Evolutionary conservation across 805 yeast species (phyloP).

Genomic region (Blastobotrys robertii): DNA sequence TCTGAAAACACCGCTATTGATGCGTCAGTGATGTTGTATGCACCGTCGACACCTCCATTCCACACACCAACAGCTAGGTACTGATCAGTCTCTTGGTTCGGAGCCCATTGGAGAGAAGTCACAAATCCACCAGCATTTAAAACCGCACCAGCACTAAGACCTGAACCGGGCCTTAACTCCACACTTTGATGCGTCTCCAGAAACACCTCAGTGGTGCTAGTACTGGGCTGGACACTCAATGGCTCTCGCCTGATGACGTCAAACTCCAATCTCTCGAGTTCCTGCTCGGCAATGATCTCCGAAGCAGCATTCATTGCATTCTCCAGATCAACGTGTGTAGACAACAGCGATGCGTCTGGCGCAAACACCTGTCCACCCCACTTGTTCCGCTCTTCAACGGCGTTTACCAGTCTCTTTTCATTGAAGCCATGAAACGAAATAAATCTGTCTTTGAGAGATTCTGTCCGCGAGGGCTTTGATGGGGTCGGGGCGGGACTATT

Average conservation of each 20-base stretch:
- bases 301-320: not conserved
- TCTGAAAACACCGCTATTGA: slow-evolving; percentile 10
- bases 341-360: slow-evolving; percentile 28
- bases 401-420: slow-evolving; percentile 32
- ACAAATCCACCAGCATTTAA: slow-evolving; percentile 43
- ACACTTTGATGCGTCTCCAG: no score
- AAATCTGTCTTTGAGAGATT: slow-evolving; percentile 32
- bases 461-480: slow-evolving; percentile 1
- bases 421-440: slow-evolving; percentile 42
- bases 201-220: no score
- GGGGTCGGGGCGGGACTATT: no score
- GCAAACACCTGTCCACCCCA: slow-evolving; percentile 43
- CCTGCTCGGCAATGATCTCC: not conserved
- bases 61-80: slow-evolving; percentile 45
- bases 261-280: not conserved
- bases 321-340: slow-evolving; percentile 4
- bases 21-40: slow-evolving; percentile 29
- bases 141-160: slow-evolving; percentile 29
- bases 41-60: slow-evolving; percentile 24
- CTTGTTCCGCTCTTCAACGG: slow-evolving; percentile 36
- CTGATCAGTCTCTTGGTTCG: slow-evolving; percentile 23
- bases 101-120: slow-evolving; percentile 45
- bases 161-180: no score
- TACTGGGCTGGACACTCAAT: not conserved
- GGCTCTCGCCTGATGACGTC: not conserved